Conservation (phyloP, 2,329 filamentous ascomycete species). For the Pyrenochaeta sp. region DNA sequence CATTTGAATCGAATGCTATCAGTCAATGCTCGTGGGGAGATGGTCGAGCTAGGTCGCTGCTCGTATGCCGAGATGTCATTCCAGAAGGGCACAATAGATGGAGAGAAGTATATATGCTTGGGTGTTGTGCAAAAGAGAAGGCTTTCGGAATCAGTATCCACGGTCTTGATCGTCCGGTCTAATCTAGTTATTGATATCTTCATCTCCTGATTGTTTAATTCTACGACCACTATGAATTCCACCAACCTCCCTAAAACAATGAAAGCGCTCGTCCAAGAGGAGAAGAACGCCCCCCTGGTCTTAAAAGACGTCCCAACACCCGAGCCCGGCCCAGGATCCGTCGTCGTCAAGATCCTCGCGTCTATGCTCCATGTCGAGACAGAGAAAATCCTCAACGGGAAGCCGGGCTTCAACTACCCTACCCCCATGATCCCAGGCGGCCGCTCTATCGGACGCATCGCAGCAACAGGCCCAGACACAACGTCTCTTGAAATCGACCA, state of each 20-base stretch:
- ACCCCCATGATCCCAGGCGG: conserved; percentile 5
- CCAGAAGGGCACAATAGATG: too few species aligned
- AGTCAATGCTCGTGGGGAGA: too few species aligned
- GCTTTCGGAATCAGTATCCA: too few species aligned
- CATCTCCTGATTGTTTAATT: too few species aligned
- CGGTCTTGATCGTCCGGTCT: too few species aligned
- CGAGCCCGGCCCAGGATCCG: conserved; percentile 41
- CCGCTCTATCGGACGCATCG: conserved; percentile 39
- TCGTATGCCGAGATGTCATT: background rate
- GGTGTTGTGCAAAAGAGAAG: too few species aligned
- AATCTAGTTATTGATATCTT: too few species aligned
- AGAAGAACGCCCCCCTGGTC: conserved; percentile 24
- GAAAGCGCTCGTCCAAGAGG: conserved; percentile 41
- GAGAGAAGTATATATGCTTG: too few species aligned
- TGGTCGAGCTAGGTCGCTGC: background rate
- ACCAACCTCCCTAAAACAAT: conserved; percentile 14
- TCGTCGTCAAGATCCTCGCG: conserved; percentile 49
- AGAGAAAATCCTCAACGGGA: conserved; percentile 9
- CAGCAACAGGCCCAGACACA: conserved; percentile 32
- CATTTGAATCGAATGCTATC: too few species aligned
- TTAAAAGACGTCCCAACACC: conserved; percentile 43
- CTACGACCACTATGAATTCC: conserved; percentile 1
- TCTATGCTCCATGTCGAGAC: conserved; percentile 17
- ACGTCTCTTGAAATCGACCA: conserved; percentile 38
- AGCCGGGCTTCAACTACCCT: conserved; percentile 11